Evolutionary conservation across 495 filamentous ascomycete species (phyloP).

Genomic region (Penicillium salamii): DNA sequence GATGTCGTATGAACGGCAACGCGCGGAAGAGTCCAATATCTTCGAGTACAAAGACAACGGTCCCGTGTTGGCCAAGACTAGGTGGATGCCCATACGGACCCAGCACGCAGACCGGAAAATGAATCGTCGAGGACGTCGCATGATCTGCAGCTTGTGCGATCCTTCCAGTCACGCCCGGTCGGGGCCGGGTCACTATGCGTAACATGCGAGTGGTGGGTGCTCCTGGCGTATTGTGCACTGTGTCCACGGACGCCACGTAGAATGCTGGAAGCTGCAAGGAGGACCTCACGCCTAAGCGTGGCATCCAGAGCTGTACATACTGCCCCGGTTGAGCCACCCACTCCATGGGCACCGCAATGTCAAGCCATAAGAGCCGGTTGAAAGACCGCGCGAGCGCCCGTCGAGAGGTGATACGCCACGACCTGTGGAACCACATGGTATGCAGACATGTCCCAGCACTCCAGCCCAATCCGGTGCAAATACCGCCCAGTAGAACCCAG

Average conservation of each 20-base stretch:
- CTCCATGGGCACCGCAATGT: slow-evolving; percentile 1
- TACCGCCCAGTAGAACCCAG: slow-evolving; percentile 6
- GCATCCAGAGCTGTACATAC: slow-evolving; percentile 10
- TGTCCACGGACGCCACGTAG: slow-evolving; percentile 4
- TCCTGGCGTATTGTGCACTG: background rate
- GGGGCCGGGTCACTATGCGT: background rate
- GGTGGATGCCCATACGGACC: background rate
- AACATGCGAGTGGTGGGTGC: background rate
- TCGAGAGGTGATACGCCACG: background rate
- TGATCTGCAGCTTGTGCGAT: background rate
- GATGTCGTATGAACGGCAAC: background rate
- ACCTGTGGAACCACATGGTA: slow-evolving; percentile 3
- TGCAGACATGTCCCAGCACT: background rate
- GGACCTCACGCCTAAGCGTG: background rate
- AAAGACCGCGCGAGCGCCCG: background rate
- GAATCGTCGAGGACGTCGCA: background rate
- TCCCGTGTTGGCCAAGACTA: background rate
- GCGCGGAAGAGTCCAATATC: slow-evolving; percentile 8
- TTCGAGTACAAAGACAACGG: slow-evolving; percentile 2
- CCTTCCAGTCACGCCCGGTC: background rate
- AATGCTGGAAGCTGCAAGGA: slow-evolving; percentile 4
- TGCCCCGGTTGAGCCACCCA: slow-evolving; percentile 3
- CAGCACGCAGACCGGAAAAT: background rate
- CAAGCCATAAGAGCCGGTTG: slow-evolving; percentile 8
- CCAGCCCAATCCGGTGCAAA: background rate